phyloP scores from a whole-genome alignment of 352 stramenopile species.

The Phytopythium montanum region DNA sequence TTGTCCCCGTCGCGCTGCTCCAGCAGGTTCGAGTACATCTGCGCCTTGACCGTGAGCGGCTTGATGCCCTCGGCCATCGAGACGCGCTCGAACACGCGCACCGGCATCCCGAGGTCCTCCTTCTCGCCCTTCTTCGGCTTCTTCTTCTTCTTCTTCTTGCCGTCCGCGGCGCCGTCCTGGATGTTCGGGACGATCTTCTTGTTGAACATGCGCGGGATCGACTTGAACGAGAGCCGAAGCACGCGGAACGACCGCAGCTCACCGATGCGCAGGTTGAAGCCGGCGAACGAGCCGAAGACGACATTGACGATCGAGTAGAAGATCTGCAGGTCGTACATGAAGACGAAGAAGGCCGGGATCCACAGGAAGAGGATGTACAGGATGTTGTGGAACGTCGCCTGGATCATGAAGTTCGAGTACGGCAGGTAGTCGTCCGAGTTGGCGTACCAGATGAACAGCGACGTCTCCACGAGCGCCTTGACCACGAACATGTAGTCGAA shows the following conservation, averaged over 20 bases:
- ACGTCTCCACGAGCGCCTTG: slow-evolving; percentile 81
- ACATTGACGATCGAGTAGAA: slow-evolving; percentile 83
- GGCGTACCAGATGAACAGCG: slow-evolving; percentile 83
- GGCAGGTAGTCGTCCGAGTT: slow-evolving; percentile 64
- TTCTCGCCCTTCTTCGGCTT: slow-evolving; percentile 67
- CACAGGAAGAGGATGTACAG: slow-evolving; percentile 82
- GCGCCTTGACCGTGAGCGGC: slow-evolving; percentile 76
- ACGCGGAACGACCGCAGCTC: slow-evolving; percentile 84
- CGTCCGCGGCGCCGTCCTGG: slow-evolving; percentile 40
- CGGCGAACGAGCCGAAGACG: slow-evolving; percentile 73
- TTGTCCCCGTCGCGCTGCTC: slow-evolving; percentile 45
- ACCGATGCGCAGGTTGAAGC: slow-evolving; percentile 85
- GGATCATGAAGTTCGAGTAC: slow-evolving; percentile 84
- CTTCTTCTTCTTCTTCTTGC: slow-evolving; percentile 76
- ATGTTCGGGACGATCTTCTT: slow-evolving; percentile 88
- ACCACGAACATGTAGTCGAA: slow-evolving; percentile 89
- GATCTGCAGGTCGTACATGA: slow-evolving; percentile 87
- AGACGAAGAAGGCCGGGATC: slow-evolving; percentile 79
- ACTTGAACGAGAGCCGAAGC: slow-evolving; percentile 81
- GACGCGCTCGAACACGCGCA: slow-evolving; percentile 76
- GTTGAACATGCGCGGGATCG: slow-evolving; percentile 84
- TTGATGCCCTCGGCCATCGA: slow-evolving; percentile 82
- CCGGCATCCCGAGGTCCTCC: slow-evolving; percentile 54
- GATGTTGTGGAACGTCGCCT: slow-evolving; percentile 83
- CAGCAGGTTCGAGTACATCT: slow-evolving; percentile 78